Evolutionary conservation across 352 stramenopile species (phyloP), one percentile per base, ranked within the genome.

Genomic region (Globisporangium camurandrum): DNA sequence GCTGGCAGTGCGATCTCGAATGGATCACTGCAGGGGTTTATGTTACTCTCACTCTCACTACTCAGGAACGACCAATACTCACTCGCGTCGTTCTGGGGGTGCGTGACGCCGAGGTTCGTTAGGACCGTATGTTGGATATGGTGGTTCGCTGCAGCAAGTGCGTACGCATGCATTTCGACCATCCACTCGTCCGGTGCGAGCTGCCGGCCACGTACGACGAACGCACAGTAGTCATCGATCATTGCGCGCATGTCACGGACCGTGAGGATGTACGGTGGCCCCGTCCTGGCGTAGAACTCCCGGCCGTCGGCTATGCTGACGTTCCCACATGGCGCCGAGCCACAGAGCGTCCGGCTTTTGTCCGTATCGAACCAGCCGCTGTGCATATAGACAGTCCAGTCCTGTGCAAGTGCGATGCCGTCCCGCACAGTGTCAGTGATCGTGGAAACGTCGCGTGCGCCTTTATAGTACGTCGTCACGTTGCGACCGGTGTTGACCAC

Each of bases 241-340:
- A 71, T 52, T 4, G 19, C 10, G 8, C 36, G 4, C 39, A 64
- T 56, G 43, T 69, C 60, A 45, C 54, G 16, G 36, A 41, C 48
- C 22, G 63, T 66, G 47, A 86, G 69, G 37, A 69, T 69, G 57
- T 71, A 71, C 49, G 60, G 63, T 20, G 63, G 60, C 0, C 63
- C 63, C 1, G 37, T 30, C 22, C 62, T 49, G 4, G 24, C 40
- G 52, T 66, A 71, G 51, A 56, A 67, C 41, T 71, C 62, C 12
- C 26, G 31, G 1, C 24, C 59, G 11, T 70, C 62, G 3, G 55
- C 47, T 8, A 23, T 12, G 3, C 30, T 42, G 16, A 65, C 42
- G 17, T 54, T 14, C 0, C 26, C 30, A n/a, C 62, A 65, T 14
- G 54, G 57, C 38, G 46, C 34, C 10, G 12, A 45, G 0, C 24